Conservation (phyloP, 768 basidiomycete genomes). For the Rhodotorula sphaerocarpa region DNA sequence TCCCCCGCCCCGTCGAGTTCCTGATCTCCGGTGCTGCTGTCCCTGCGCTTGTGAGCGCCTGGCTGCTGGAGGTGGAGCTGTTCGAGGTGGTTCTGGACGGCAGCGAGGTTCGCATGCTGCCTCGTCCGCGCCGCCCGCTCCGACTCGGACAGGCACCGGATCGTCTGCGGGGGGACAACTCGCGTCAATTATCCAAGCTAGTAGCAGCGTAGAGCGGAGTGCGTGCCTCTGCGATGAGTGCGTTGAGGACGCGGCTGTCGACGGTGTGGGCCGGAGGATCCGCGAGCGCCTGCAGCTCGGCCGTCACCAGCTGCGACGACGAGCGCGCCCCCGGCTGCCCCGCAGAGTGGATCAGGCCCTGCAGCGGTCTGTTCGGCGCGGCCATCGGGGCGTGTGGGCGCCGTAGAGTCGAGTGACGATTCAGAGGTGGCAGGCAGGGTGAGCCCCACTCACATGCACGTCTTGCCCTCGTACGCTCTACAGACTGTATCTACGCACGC, state of each 20-base stretch:
- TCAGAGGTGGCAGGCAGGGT: background rate
- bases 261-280: slow-evolving; percentile 16
- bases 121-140: background rate
- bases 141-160: no score
- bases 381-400: background rate
- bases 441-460: no score
- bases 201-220: no score
- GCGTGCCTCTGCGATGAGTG: slow-evolving; percentile 18
- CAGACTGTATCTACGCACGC: background rate
- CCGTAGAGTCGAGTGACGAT: no score
- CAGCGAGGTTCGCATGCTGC: background rate
- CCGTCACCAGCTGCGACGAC: slow-evolving; percentile 26
- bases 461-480: background rate
- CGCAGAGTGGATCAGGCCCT: slow-evolving; percentile 1
- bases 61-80: slow-evolving; percentile 5
- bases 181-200: no score
- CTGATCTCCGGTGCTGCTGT: background rate
- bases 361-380: background rate
- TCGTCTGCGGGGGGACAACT: no score
- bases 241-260: slow-evolving; percentile 30
- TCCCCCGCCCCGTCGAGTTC: no score
- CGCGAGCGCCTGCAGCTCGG: slow-evolving; percentile 6
- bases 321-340: slow-evolving; percentile 15
- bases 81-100: slow-evolving; percentile 10
- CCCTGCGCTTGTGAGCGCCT: background rate